Conservation (phyloP, 1,284 basidiomycete genomes). For the Rhodotorula glutinis region DNA sequence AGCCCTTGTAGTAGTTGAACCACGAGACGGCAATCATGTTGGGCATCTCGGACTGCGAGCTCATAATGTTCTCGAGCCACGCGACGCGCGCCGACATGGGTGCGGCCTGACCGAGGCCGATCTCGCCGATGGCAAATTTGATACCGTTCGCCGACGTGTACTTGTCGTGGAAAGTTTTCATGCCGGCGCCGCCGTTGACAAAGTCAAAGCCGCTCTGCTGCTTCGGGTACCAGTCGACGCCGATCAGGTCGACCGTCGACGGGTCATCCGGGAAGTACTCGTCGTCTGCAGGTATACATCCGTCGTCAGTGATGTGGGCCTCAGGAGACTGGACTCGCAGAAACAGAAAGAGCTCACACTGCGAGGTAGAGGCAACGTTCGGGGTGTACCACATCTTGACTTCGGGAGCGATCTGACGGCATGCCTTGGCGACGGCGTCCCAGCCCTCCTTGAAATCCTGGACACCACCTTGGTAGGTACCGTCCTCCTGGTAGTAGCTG, state of each 20-base stretch:
- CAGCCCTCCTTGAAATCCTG: slow-evolving; percentile 48
- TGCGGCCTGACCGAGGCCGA: slow-evolving; percentile 42
- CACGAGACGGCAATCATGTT: slow-evolving; percentile 46
- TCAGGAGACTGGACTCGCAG: no score
- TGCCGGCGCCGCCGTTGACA: slow-evolving; percentile 41
- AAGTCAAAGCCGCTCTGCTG: slow-evolving; percentile 26
- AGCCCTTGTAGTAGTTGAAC: slow-evolving; percentile 46
- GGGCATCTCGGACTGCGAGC: slow-evolving; percentile 38
- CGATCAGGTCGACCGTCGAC: slow-evolving; percentile 46
- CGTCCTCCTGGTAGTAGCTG: slow-evolving; percentile 43
- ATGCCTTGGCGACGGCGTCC: slow-evolving; percentile 45
- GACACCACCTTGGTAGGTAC: slow-evolving; percentile 44
- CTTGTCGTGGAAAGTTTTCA: slow-evolving; percentile 49
- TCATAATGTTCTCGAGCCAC: slow-evolving; percentile 45
- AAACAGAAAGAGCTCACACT: slow-evolving; percentile 12
- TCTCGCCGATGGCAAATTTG: slow-evolving; percentile 50
- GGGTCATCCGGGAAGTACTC: slow-evolving; percentile 44
- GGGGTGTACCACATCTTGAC: slow-evolving; percentile 47
- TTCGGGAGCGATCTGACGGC: slow-evolving; percentile 43
- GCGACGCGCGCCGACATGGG: slow-evolving; percentile 40
- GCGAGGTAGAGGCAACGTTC: slow-evolving; percentile 39
- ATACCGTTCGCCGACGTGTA: slow-evolving; percentile 35
- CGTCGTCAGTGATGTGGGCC: not conserved
- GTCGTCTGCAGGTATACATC: slow-evolving; percentile 24
- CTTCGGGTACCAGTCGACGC: slow-evolving; percentile 46